Evolutionary conservation across 2,329 filamentous ascomycete species (phyloP), one percentile per base, ranked within the genome.

Genomic region (Diaporthe citri): DNA sequence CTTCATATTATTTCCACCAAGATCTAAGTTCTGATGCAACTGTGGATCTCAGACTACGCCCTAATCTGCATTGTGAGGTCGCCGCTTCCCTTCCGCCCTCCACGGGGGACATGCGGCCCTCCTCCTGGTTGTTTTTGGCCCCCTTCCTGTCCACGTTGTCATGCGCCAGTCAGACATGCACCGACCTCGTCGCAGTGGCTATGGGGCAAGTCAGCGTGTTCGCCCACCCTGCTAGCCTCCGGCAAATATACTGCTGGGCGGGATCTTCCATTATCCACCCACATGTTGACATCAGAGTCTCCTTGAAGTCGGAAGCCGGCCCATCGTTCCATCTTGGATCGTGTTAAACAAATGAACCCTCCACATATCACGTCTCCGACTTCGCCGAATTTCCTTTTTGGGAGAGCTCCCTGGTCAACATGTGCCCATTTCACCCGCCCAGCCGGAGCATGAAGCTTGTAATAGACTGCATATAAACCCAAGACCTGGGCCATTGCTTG

Each of bases 301-400:
- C 28, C 25, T 41, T 10, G 20, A 13, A 7, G 64, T 69, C 73
- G 73, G 73, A 66, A 71, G 48, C 70, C 73, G 73, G 64, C 48
- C 64, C 64, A 69, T 69, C 34, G n/a, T 69, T 69, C 64, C 64
- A 41, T 69, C 64, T 55, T 69, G 64, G 64, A 69, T 39, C 64
- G 64, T 55, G 48, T 55, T 69, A 17, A 41, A 69, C 64, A 69
- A 69, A 69, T 55, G 48, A 69, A 69, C 22, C 34, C 34, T 69
- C 64, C 64, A 69, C 48, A 28, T n/a, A 39, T 55, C n/a, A 55
- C 48, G 64, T 55, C 48, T 69, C 64, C 64, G 64, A 69, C 48
- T 41, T 69, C 64, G 64, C 64, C 64, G 64, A 69, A 25, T 69
- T 69, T 69, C 64, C 64, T 69, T 9, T 69, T 69, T 69, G 34